Base-by-base conservation (phyloP, 306 rosid species). In the Hippophae gyantsensis region DNA sequence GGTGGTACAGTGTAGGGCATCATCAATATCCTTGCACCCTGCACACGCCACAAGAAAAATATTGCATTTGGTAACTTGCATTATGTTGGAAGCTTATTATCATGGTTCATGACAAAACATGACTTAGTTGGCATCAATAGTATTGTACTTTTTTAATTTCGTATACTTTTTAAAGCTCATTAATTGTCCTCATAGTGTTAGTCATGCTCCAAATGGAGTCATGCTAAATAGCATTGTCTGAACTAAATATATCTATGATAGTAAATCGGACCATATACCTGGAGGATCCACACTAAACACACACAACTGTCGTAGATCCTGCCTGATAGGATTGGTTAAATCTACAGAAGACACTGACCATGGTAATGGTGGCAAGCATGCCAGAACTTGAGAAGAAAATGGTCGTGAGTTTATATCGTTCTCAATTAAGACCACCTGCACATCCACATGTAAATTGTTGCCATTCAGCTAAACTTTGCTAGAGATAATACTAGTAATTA, bases 261-360 rank as follows among this genome's bases (percentile, higher is more conserved):
- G 10, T 56, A 42, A 53, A 68, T 7, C 6, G 7, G 49, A 56
- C 52, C 26, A 42, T 67, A 64, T 77, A 88, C 99, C 99, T 55
- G 99, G 99, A 80, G 99, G 99, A 74, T 92, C 99, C 63, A 92
- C 99, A 61, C 99, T 92, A 68, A 92, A 88, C 62, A 82, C 95
- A 58, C 51, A 63, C 63, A 88, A 26, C 58, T 78, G 70, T 52
- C 94, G 85, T 77, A 92, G 64, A 72, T 92, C 99, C 87, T 81
- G 83, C 80, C 99, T 75, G 59, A 80, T 74, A 58, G 93, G 81
- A 76, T 83, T 82, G 52, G 79, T 74, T 73, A 92, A 69, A 70
- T 92, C 99, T 72, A 54, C 82, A 73, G 88, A 66, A 76, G 99
- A 85, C 56, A 88, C 89, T 5, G 76, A 76, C 99, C 99, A 92